Conservation (phyloP, 805 yeast species). For the Candida sakaeoensis region DNA sequence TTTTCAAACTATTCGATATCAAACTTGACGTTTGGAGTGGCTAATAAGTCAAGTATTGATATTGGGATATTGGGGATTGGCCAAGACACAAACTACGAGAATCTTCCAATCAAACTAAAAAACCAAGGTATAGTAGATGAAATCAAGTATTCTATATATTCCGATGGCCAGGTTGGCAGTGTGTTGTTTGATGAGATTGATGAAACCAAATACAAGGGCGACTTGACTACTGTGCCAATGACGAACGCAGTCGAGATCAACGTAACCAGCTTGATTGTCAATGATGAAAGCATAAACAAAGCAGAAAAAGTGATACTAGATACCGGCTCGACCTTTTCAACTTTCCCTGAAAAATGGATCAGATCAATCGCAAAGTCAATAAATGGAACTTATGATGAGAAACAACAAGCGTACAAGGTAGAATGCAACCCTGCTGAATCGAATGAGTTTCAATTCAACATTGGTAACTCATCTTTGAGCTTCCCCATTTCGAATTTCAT, state of each 20-base stretch:
- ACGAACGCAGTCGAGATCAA: neutral
- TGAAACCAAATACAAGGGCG: slow-evolving; percentile 23
- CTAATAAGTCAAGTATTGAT: slow-evolving; percentile 13
- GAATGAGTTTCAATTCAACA: neutral
- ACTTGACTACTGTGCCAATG: slow-evolving; percentile 18
- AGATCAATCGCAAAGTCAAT: slow-evolving; percentile 29
- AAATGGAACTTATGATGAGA: slow-evolving; percentile 38
- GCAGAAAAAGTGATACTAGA: slow-evolving; percentile 22
- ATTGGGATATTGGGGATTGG: slow-evolving; percentile 26
- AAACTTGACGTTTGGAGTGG: slow-evolving; percentile 13
- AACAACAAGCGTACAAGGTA: slow-evolving; percentile 43
- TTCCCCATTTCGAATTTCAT: slow-evolving; percentile 4
- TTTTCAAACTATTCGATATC: slow-evolving; percentile 11
- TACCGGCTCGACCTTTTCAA: slow-evolving; percentile 34
- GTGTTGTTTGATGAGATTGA: slow-evolving; percentile 28
- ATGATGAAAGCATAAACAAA: neutral
- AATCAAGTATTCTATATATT: slow-evolving; percentile 30
- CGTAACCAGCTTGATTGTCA: neutral
- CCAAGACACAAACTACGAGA: slow-evolving; percentile 19
- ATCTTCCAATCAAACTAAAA: slow-evolving; percentile 30
- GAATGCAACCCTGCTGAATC: slow-evolving; percentile 30
- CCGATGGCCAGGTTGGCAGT: slow-evolving; percentile 20
- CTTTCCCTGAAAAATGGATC: slow-evolving; percentile 39
- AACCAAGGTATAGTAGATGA: slow-evolving; percentile 28
- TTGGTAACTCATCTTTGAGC: neutral